phyloP scores from a whole-genome alignment of 2,329 filamentous ascomycete genomes.

The Fusarium keratoplasticum region DNA sequence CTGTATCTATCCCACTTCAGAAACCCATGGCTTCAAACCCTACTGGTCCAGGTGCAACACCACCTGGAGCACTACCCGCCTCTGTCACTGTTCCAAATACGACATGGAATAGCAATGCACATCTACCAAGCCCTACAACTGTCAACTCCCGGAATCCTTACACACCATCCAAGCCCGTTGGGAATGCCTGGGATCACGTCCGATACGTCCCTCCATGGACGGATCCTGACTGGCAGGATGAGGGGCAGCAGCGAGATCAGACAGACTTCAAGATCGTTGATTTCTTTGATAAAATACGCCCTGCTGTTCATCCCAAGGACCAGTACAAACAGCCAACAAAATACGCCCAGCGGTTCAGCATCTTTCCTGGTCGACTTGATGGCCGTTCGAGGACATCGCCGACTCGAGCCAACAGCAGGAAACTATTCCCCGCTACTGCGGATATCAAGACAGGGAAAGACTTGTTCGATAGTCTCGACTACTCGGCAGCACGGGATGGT shows the following conservation, averaged over 20 bases:
- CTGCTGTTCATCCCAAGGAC: slow-evolving; percentile 41
- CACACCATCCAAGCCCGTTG: slow-evolving; percentile 4
- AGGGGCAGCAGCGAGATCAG: slow-evolving; percentile 10
- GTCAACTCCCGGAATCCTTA: background rate
- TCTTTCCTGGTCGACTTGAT: slow-evolving; percentile 44
- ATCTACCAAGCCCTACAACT: background rate
- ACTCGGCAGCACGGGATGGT: slow-evolving; percentile 15
- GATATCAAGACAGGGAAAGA: slow-evolving; percentile 33
- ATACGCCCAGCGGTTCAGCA: slow-evolving; percentile 45
- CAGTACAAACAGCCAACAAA: slow-evolving; percentile 38
- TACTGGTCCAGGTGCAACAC: background rate
- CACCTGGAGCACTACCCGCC: background rate
- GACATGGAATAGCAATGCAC: background rate
- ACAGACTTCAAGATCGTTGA: slow-evolving; percentile 28
- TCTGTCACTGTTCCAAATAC: background rate
- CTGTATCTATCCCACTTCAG: background rate
- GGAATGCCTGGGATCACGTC: slow-evolving; percentile 14
- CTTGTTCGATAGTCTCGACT: slow-evolving; percentile 34
- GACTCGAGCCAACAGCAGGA: slow-evolving; percentile 38
- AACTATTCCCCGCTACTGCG: slow-evolving; percentile 8
- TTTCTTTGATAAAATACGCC: slow-evolving; percentile 37
- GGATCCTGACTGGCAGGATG: slow-evolving; percentile 44
- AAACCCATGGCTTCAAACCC: slow-evolving; percentile 11
- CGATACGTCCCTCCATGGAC: slow-evolving; percentile 44
- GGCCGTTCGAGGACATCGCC: slow-evolving; percentile 49